phyloP scores from a whole-genome alignment of 352 stramenopile genomes.

The Globisporangium ultimum region DNA sequence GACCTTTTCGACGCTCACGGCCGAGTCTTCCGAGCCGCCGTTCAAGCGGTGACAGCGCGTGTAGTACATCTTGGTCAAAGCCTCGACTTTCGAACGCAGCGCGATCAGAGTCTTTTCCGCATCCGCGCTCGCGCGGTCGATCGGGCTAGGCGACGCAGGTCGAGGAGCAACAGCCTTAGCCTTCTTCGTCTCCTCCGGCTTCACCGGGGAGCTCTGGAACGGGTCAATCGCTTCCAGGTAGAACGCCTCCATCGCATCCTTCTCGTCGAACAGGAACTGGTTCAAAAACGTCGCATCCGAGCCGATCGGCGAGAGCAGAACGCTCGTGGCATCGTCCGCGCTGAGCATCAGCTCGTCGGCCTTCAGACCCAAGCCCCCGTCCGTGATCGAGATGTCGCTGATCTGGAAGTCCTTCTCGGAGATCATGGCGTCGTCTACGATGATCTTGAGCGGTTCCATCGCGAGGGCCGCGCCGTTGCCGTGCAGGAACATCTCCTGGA shows the following conservation, averaged over 20 bases:
- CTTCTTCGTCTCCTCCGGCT: slow-evolving; percentile 8
- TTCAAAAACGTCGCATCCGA: slow-evolving; percentile 41
- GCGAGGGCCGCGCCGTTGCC: background rate
- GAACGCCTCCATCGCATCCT: slow-evolving; percentile 59
- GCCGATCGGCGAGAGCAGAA: slow-evolving; percentile 57
- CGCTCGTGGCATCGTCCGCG: slow-evolving; percentile 39
- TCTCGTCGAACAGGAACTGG: slow-evolving; percentile 48
- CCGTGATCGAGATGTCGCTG: slow-evolving; percentile 36
- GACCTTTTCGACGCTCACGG: slow-evolving; percentile 32
- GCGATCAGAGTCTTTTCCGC: slow-evolving; percentile 40
- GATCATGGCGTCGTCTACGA: slow-evolving; percentile 10
- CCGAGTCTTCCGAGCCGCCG: slow-evolving; percentile 12
- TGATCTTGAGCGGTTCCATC: slow-evolving; percentile 13
- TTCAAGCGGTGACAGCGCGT: slow-evolving; percentile 44
- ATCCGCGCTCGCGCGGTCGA: slow-evolving; percentile 10
- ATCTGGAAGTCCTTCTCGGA: slow-evolving; percentile 37
- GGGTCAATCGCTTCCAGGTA: slow-evolving; percentile 59
- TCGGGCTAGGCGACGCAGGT: background rate
- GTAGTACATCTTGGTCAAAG: slow-evolving; percentile 62
- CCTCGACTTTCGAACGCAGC: slow-evolving; percentile 46
- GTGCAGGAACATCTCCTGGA: slow-evolving; percentile 47
- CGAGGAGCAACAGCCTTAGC: background rate
- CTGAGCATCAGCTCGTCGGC: slow-evolving; percentile 21
- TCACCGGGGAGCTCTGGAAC: slow-evolving; percentile 30
- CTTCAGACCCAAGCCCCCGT: slow-evolving; percentile 11